These are phyloP conservation scores for Coemansia sp. DNA, from an alignment of 192 early-diverging fungal genomes.

Conservation along the genomic window DNA sequence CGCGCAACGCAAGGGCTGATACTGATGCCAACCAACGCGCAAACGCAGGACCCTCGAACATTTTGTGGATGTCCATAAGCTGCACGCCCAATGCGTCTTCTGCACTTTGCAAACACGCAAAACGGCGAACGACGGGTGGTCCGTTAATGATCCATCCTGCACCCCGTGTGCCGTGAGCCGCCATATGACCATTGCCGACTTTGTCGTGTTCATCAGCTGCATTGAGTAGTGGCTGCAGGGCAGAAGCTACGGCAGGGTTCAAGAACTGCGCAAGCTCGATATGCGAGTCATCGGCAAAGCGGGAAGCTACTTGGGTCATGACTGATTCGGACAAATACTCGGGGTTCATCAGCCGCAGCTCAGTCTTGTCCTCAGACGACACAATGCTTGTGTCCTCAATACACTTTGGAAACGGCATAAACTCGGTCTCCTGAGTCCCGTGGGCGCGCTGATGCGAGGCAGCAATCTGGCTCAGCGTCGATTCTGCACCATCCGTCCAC, in stretches of 20 bases:
- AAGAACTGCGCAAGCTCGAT: constrained; percentile 68
- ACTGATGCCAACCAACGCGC: constrained; percentile 61
- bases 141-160: constrained; percentile 62
- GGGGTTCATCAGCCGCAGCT: constrained; percentile 63
- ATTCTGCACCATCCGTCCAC: constrained; percentile 49
- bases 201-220: constrained; percentile 56
- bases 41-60: constrained; percentile 50
- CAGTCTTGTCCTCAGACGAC: constrained; percentile 36
- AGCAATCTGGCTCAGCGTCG: constrained; percentile 62
- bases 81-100: constrained; percentile 20
- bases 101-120: constrained; percentile 47
- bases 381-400: constrained; percentile 5
- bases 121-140: constrained; percentile 68
- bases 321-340: constrained; percentile 58
- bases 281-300: constrained; percentile 66
- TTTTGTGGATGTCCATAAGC: constrained; percentile 27
- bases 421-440: constrained; percentile 39
- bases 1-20: constrained; percentile 52
- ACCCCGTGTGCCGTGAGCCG: constrained; percentile 63
- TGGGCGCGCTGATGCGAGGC: constrained; percentile 36
- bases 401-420: constrained; percentile 3
- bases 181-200: constrained; percentile 36
- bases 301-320: constrained; percentile 58
- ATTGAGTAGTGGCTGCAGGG: constrained; percentile 35
- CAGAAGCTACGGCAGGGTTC: constrained; percentile 38